phyloP scores from a whole-genome alignment of 2,329 filamentous ascomycete genomes.

The Hypoxylon sp. region DNA sequence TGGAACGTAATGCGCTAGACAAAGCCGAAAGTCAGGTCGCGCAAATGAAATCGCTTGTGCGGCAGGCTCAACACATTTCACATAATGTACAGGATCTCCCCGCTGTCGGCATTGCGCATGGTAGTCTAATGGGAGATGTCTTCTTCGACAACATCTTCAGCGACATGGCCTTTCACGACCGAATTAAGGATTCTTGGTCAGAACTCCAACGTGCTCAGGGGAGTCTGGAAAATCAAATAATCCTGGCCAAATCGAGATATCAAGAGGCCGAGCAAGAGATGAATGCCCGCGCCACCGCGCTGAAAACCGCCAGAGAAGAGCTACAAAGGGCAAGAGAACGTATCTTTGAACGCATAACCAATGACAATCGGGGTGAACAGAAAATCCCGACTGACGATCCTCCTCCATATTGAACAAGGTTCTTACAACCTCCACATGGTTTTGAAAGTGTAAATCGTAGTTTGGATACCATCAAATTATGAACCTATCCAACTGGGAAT shows the following conservation, averaged over 20 bases:
- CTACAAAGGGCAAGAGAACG: conserved; percentile 62
- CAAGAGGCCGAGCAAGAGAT: conserved; percentile 52
- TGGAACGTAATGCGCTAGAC: conserved; percentile 67
- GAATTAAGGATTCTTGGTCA: conserved; percentile 62
- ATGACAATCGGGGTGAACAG: conserved; percentile 2
- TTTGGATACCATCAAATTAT: conserved; percentile 11
- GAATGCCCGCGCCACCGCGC: conserved; percentile 52
- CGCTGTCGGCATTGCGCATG: conserved; percentile 60
- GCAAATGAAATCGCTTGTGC: conserved; percentile 58
- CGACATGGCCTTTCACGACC: conserved; percentile 66
- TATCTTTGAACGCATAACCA: conserved; percentile 57
- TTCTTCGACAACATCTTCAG: conserved; percentile 70
- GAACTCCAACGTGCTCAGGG: conserved; percentile 55
- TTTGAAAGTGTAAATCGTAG: not conserved
- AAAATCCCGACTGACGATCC: conserved; percentile 28
- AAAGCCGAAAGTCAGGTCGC: conserved; percentile 61
- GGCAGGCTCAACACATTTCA: conserved; percentile 59
- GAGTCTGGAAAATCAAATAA: conserved; percentile 53
- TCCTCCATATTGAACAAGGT: conserved; percentile 35
- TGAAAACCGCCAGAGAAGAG: conserved; percentile 56
- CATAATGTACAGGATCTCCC: conserved; percentile 59
- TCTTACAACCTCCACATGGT: not conserved
- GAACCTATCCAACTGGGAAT: no score
- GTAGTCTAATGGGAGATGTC: conserved; percentile 64
- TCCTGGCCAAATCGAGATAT: conserved; percentile 43